Evolutionary conservation across 2,329 filamentous ascomycete genomes (phyloP), one percentile per base, ranked within the genome.

Genomic region (Cladophialophora bantiana): DNA sequence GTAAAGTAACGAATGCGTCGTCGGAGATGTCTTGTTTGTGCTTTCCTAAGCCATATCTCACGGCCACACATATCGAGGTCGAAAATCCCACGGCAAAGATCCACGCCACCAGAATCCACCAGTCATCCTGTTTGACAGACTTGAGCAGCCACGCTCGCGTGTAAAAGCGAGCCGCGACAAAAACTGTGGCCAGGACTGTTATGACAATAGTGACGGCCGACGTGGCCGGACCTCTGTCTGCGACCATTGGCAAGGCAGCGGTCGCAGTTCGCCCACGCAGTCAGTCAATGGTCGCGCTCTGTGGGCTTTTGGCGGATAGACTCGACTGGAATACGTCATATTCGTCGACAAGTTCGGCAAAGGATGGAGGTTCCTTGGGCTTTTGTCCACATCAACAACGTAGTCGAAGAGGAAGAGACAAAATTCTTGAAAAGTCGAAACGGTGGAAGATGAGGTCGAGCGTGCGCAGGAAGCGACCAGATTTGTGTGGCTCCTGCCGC

Each of bases 21-120:
- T 72, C 62, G 6, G 71, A 71, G 48, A 83, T 77, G 62, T 81
- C 74, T 26, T 54, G 53, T 61, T 79, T 75, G 66, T 83, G 81
- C 3, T 79, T 75, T 13, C 82, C 82, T 32, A 83, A 74, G 15
- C 81, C 82, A 68, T 79, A 74, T 2, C 70, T 73, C 20, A 79
- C 80, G 15, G 78, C 81, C 63, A 78, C 81, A 70, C 81, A 83
- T 63, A 82, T 77, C 42, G 81, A 78, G 68, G 81, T 77, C 18
- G 79, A 81, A 69, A 83, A 82, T 55, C 78, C 82, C 66, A 83
- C 80, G 53, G 82, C 77, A 61, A 83, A 74, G 75, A 88, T 78
- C 94, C 93, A 97, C 63, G 93, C 92, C 48, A 91, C 71, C 10
- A 93, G 78, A 78, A 97, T 95, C 73, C 91, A 86, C 78, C 89